Evolutionary conservation across 768 basidiomycete genomes (phyloP).

Genomic region (Lentinula boryana): DNA sequence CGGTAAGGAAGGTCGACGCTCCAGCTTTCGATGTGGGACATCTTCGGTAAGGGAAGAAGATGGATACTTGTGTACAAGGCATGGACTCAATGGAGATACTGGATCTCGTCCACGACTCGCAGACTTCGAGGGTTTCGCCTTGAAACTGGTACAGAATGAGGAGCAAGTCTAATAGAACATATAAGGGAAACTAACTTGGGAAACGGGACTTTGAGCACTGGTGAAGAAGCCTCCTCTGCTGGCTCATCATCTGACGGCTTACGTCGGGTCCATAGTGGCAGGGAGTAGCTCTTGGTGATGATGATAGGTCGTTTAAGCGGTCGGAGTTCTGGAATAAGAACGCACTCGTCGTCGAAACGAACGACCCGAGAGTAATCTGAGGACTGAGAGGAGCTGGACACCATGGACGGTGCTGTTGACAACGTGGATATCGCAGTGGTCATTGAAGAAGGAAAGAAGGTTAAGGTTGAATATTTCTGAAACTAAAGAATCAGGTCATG

Average conservation of each 20-base stretch:
- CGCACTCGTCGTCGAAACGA: conserved; percentile 67
- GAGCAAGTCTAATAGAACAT: neutral
- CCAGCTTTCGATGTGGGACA: conserved; percentile 8
- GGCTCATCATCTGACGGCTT: conserved; percentile 10
- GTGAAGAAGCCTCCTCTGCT: conserved; percentile 9
- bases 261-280: conserved; percentile 50
- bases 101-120: conserved; percentile 30
- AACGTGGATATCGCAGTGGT: neutral
- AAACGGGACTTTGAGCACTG: conserved; percentile 52
- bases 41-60: conserved; percentile 9
- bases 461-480: neutral
- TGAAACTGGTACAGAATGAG: conserved; percentile 27
- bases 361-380: conserved; percentile 25
- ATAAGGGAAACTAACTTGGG: conserved; percentile 42
- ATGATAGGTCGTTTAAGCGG: conserved; percentile 42
- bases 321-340: conserved; percentile 61
- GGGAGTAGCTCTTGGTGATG: conserved; percentile 58
- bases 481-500: neutral
- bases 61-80: conserved; percentile 45
- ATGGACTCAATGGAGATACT: conserved; percentile 38
- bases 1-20: conserved; percentile 27
- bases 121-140: conserved; percentile 30
- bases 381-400: neutral
- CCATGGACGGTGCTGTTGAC: neutral
- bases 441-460: neutral